Evolutionary conservation across 2,329 filamentous ascomycete genomes (phyloP).

Genomic region (Apiospora marii): DNA sequence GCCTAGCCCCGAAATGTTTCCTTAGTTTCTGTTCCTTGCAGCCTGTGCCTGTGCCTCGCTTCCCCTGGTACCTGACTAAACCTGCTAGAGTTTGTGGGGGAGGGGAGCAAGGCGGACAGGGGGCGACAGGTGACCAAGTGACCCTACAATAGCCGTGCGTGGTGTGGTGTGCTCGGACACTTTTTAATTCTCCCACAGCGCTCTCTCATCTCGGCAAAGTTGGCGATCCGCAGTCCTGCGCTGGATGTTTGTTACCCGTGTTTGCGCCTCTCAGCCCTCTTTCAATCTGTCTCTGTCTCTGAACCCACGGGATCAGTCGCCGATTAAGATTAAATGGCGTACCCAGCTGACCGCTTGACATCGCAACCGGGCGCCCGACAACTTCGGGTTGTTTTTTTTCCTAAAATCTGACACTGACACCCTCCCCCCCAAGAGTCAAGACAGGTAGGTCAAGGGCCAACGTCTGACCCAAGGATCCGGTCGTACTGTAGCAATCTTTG

Average conservation of each 20-base stretch:
- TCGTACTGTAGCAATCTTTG: neutral
- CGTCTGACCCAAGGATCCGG: conserved; percentile 8
- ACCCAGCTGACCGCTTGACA: neutral
- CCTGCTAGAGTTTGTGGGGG: neutral
- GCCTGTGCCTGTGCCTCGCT: neutral
- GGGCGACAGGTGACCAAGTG: neutral
- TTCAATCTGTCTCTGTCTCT: neutral
- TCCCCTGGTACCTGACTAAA: conserved; percentile 4
- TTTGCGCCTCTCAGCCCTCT: neutral
- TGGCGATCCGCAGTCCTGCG: neutral
- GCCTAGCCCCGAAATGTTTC: neutral
- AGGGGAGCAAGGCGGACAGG: neutral
- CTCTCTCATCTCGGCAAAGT: conserved; percentile 22
- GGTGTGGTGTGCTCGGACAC: conserved; percentile 21
- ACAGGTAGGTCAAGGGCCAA: neutral
- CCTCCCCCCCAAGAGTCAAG: too few relatives aligned
- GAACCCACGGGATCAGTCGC: neutral
- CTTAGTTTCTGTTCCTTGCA: conserved; percentile 10
- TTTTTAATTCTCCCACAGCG: neutral
- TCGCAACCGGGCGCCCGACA: neutral
- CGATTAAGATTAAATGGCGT: conserved; percentile 6
- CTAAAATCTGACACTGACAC: neutral
- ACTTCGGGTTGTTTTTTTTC: neutral
- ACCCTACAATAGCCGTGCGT: neutral
- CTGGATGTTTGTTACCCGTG: conserved; percentile 10